Percentiles rank a stretch among this genome's conserved stretches.
Evolutionary conservation across 2,329 filamentous ascomycete species (phyloP).

Genomic region (Aureobasidium musti): DNA sequence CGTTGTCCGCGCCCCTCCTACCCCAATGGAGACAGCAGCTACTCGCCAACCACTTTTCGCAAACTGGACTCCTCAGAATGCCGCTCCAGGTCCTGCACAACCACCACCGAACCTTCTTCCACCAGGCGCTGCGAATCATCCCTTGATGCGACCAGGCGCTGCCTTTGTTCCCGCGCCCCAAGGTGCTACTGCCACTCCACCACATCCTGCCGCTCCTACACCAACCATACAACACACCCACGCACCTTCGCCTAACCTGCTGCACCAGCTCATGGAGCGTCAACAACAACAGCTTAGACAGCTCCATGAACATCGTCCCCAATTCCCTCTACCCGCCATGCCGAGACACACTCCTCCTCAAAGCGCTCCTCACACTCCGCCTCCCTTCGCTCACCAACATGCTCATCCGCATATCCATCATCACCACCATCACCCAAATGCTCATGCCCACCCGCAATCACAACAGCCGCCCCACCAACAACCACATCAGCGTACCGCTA

Average conservation of each 20-base stretch:
- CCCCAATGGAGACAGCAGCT: conserved; percentile 5
- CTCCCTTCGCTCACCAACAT: neutral
- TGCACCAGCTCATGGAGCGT: conserved; percentile 15
- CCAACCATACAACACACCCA: neutral
- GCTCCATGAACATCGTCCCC: neutral
- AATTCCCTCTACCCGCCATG: conserved; percentile 1
- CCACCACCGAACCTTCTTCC: neutral
- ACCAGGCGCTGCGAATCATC: conserved; percentile 8
- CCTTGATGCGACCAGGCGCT: conserved; percentile 11
- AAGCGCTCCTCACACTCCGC: conserved; percentile 5
- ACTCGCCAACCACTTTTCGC: conserved; percentile 14
- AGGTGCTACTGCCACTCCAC: neutral
- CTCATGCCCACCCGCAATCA: neutral
- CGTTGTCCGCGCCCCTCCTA: conserved; percentile 32
- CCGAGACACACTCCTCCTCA: conserved; percentile 1
- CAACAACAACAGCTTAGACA: conserved; percentile 20
- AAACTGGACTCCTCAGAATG: neutral
- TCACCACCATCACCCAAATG: conserved; percentile 5
- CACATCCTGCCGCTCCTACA: neutral
- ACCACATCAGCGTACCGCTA: conserved; percentile 1
- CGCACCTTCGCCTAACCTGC: neutral
- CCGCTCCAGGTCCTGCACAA: neutral
- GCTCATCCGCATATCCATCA: neutral
- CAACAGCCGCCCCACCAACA: neutral
- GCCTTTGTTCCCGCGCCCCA: neutral